Percentiles rank a stretch among this genome's conserved stretches.
Evolutionary conservation across 371 early-diverging fungal species (phyloP).

Genomic region (Apophysomyces elegans): DNA sequence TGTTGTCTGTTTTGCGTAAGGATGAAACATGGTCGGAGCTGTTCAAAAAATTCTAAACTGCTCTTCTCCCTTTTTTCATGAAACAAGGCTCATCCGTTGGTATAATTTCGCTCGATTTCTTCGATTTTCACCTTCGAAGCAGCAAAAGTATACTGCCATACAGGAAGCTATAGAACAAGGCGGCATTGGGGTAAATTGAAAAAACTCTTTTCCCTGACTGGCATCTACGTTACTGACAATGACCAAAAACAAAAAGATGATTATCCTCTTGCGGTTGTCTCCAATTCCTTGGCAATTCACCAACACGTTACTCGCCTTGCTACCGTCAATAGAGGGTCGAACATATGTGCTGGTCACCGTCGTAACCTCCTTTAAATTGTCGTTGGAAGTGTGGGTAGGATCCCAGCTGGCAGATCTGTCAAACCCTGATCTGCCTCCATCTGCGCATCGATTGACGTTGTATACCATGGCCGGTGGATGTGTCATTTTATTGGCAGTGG

Average conservation of each 20-base stretch:
- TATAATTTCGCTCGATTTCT: slow-evolving; percentile 39
- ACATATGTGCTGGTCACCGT: slow-evolving; percentile 31
- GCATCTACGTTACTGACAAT: background rate
- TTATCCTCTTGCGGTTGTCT: slow-evolving; percentile 38
- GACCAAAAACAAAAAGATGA: slow-evolving; percentile 24
- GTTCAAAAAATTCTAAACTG: background rate
- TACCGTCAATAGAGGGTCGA: slow-evolving; percentile 20
- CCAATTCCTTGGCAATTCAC: slow-evolving; percentile 47
- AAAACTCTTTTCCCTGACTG: background rate
- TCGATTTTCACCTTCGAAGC: slow-evolving; percentile 33
- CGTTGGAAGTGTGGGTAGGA: slow-evolving; percentile 48
- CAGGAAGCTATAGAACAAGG: slow-evolving; percentile 41
- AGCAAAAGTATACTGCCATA: slow-evolving; percentile 43
- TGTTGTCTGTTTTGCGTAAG: slow-evolving; percentile 21
- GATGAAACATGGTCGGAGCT: background rate
- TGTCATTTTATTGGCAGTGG: slow-evolving; percentile 24
- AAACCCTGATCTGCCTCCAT: slow-evolving; percentile 40
- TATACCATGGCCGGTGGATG: slow-evolving; percentile 36
- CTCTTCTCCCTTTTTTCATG: background rate
- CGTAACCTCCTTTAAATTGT: slow-evolving; percentile 35
- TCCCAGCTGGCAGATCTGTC: slow-evolving; percentile 42
- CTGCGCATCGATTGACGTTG: slow-evolving; percentile 42
- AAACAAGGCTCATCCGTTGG: slow-evolving; percentile 32
- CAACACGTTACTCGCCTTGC: slow-evolving; percentile 32
- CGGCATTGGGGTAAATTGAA: slow-evolving; percentile 35